Evolutionary conservation across 805 yeast genomes (phyloP).

Genomic region (Maudiozyma turicensis): DNA sequence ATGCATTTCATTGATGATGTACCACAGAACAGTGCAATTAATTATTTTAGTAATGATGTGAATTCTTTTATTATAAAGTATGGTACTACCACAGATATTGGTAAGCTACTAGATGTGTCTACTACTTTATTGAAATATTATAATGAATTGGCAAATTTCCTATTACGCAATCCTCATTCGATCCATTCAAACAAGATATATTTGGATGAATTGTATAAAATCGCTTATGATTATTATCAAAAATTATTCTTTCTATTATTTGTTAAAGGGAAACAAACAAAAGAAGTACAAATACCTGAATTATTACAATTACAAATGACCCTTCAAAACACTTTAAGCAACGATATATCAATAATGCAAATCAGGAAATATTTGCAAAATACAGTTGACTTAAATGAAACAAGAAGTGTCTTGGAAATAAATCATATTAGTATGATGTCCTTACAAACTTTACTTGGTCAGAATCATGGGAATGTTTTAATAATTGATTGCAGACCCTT

Average conservation of each 20-base stretch:
- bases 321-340: background rate
- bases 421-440: background rate
- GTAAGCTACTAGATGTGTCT: background rate
- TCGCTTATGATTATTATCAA: constrained; percentile 1
- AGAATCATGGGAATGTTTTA: background rate
- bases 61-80: background rate
- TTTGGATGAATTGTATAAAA: background rate
- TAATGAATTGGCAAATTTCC: background rate
- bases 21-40: background rate
- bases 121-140: background rate
- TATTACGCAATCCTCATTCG: background rate
- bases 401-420: background rate
- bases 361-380: background rate
- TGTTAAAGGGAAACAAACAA: background rate
- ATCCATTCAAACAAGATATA: background rate
- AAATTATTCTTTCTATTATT: background rate
- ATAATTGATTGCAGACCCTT: background rate
- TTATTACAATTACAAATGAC: background rate
- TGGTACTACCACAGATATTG: background rate
- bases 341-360: background rate
- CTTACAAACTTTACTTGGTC: background rate
- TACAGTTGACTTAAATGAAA: background rate
- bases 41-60: background rate
- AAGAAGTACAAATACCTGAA: background rate
- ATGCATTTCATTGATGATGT: background rate